Percentiles rank a stretch among this genome's conserved stretches.
Evolutionary conservation across 768 basidiomycete genomes (phyloP).

Genomic region (Tricholomella constricta): DNA sequence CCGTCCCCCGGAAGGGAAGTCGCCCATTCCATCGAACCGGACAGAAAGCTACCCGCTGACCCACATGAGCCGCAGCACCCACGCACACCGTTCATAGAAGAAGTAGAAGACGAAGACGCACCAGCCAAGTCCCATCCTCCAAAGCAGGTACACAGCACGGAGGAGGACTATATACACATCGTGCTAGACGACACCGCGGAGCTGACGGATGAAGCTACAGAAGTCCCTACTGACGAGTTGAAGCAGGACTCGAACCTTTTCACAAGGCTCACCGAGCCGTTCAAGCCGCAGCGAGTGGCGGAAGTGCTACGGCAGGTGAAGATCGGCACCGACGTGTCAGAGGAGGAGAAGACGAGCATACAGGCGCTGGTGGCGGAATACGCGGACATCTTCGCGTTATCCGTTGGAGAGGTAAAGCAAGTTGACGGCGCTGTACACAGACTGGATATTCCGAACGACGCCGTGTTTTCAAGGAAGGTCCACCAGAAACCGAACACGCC

Average conservation of each 20-base stretch:
- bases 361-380: constrained; percentile 24
- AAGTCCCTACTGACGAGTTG: not conserved
- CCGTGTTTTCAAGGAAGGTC: constrained; percentile 31
- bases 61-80: no score
- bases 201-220: not conserved
- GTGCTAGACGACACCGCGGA: not conserved
- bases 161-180: no score
- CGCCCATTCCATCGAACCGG: no score
- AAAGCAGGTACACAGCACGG: no score
- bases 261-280: constrained; percentile 26
- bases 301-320: constrained; percentile 20
- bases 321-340: constrained; percentile 32
- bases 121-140: not conserved
- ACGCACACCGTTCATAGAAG: no score
- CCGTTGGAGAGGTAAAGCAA: no score
- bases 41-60: no score
- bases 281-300: no score
- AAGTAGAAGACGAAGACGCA: no score
- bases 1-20: no score
- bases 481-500: constrained; percentile 31
- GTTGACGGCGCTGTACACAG: constrained; percentile 33
- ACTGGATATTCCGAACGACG: constrained; percentile 31
- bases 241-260: constrained; percentile 11
- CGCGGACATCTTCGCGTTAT: constrained; percentile 44
- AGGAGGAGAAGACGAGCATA: constrained; percentile 23